Conservation (phyloP, 2,329 filamentous ascomycete species). For the Beauveria caledonica region DNA sequence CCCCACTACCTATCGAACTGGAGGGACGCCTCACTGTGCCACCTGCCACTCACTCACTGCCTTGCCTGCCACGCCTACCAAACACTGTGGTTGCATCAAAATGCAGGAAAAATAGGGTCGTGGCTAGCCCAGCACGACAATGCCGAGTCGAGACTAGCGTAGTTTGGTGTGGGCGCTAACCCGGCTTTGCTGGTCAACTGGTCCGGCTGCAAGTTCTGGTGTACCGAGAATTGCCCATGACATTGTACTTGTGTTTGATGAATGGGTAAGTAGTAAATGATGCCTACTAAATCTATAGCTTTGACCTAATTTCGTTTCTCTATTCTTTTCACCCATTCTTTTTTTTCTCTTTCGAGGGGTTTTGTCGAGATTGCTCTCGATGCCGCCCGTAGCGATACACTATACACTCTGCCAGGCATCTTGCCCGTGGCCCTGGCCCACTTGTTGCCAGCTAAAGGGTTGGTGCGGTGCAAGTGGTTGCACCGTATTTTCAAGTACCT, state of each 20-base stretch:
- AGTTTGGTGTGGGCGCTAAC: not conserved
- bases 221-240: no score
- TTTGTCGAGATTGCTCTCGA: no score
- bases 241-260: no score
- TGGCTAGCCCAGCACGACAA: not conserved
- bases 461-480: not conserved
- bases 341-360: no score
- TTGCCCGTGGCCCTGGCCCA: not conserved
- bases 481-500: constrained; percentile 2
- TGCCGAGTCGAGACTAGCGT: constrained; percentile 9
- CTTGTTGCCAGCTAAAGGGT: not conserved
- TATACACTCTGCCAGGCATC: no score
- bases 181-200: not conserved
- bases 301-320: no score
- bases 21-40: not conserved
- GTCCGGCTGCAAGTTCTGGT: not conserved
- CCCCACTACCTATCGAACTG: constrained; percentile 1
- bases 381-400: no score
- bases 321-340: no score
- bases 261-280: no score
- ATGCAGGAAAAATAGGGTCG: not conserved
- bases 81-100: not conserved
- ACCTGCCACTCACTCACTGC: not conserved
- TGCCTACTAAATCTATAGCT: no score
- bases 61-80: not conserved